Evolutionary conservation across 345 rosid genomes (phyloP).

Genomic region (Nephelium lappaceum): DNA sequence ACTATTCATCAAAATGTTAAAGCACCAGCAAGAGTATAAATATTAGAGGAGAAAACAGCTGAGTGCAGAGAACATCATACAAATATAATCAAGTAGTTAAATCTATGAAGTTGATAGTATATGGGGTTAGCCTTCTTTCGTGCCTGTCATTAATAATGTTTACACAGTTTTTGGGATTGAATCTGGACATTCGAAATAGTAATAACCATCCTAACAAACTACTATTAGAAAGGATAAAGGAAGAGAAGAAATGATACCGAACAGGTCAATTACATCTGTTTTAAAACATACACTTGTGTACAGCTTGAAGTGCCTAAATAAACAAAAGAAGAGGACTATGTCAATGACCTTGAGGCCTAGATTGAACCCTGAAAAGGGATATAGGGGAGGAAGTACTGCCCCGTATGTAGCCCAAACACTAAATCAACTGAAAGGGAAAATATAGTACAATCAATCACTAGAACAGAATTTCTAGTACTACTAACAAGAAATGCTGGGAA

Average conservation of each 20-base stretch:
- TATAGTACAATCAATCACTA: no score
- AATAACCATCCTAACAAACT: background rate
- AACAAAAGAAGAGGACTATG: background rate
- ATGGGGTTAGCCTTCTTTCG: background rate
- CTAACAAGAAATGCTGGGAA: background rate
- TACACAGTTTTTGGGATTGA: background rate
- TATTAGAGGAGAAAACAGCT: constrained; percentile 4
- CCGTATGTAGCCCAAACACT: background rate
- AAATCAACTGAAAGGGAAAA: background rate
- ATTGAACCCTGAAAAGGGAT: background rate
- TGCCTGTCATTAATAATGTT: background rate
- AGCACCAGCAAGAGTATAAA: background rate
- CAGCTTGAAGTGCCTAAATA: background rate
- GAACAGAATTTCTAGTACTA: no score
- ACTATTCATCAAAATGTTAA: background rate
- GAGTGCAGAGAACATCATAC: no score
- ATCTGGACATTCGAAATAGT: background rate
- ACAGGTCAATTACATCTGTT: background rate
- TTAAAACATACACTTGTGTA: background rate
- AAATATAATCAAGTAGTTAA: background rate
- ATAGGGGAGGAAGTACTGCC: background rate
- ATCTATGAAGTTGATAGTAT: background rate
- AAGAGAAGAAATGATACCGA: background rate
- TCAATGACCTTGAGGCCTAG: background rate
- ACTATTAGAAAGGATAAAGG: background rate